Evolutionary conservation across 1,284 basidiomycete species (phyloP).

Genomic region (Cerrena zonata): DNA sequence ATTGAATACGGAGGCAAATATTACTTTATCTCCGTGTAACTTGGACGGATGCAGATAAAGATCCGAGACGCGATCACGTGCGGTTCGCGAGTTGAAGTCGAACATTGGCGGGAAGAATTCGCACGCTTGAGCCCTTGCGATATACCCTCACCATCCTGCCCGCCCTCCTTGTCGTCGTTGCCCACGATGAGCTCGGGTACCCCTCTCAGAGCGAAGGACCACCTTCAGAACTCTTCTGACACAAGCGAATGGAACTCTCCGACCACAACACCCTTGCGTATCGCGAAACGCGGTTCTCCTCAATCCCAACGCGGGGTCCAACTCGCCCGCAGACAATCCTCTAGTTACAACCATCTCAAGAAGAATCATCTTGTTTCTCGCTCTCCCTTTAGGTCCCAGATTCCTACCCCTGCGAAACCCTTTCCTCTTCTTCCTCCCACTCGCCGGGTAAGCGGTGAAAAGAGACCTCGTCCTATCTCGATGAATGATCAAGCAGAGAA

Average conservation of each 20-base stretch:
- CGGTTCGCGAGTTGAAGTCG: constrained; percentile 2
- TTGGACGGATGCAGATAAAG: neutral
- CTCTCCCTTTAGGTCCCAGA: constrained; percentile 78
- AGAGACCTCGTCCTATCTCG: constrained; percentile 60
- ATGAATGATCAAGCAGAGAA: constrained; percentile 69
- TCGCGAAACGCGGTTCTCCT: constrained; percentile 58
- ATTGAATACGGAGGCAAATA: neutral
- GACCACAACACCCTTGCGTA: constrained; percentile 54
- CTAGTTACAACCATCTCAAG: constrained; percentile 77
- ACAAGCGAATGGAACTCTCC: constrained; percentile 38
- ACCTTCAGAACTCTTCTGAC: constrained; percentile 60
- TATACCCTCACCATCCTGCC: neutral
- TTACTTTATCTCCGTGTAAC: neutral
- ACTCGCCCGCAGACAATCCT: constrained; percentile 69
- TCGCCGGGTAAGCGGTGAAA: constrained; percentile 66
- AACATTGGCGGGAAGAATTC: neutral
- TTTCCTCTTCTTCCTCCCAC: constrained; percentile 24
- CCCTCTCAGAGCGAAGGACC: constrained; percentile 48
- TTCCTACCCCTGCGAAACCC: constrained; percentile 42
- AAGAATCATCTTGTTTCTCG: constrained; percentile 82
- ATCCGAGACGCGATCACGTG: constrained; percentile 7
- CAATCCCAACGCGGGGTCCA: constrained; percentile 25
- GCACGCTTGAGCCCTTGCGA: constrained; percentile 1
- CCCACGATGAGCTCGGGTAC: constrained; percentile 25
- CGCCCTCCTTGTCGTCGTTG: constrained; percentile 11